Conservation (phyloP, 306 rosid genomes). For the Benincasa hispida region DNA sequence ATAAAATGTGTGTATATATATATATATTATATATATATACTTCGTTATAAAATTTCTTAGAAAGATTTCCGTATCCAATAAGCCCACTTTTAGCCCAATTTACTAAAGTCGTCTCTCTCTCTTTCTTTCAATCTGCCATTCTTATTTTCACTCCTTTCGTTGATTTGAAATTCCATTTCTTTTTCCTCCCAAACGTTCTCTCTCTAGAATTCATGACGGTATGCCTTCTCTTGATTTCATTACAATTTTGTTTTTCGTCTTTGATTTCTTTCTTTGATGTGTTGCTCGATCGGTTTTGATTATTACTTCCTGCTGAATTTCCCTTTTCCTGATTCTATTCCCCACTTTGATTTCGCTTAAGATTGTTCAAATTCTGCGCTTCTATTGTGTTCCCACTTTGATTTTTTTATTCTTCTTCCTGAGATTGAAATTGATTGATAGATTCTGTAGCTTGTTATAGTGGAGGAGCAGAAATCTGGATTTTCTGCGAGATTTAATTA, state of each 20-base stretch:
- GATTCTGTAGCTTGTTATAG: neutral
- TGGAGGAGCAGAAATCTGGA: neutral
- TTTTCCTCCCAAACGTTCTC: neutral
- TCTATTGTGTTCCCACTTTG: neutral
- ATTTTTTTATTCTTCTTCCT: neutral
- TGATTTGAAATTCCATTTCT: neutral
- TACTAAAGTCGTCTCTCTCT: conserved; percentile 2
- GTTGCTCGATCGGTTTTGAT: neutral
- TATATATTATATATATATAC: neutral
- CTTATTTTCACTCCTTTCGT: neutral
- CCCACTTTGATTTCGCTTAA: neutral
- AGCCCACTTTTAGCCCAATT: neutral
- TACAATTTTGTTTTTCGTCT: neutral
- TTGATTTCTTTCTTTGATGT: neutral
- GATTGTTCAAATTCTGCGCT: neutral
- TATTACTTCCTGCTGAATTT: neutral
- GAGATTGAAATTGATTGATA: neutral
- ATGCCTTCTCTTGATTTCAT: neutral
- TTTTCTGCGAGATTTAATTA: neutral
- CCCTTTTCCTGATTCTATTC: neutral
- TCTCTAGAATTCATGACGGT: conserved; percentile 10
- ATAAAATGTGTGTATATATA: too few relatives aligned
- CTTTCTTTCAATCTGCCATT: neutral
- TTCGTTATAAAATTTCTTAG: neutral
- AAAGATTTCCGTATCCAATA: neutral